A percentile compares a stretch with the other conserved stretches of the same genome.
These are phyloP conservation scores for Holtermanniella nyarrowii DNA, from an alignment of 768 basidiomycete species.

Conservation along the genomic window DNA sequence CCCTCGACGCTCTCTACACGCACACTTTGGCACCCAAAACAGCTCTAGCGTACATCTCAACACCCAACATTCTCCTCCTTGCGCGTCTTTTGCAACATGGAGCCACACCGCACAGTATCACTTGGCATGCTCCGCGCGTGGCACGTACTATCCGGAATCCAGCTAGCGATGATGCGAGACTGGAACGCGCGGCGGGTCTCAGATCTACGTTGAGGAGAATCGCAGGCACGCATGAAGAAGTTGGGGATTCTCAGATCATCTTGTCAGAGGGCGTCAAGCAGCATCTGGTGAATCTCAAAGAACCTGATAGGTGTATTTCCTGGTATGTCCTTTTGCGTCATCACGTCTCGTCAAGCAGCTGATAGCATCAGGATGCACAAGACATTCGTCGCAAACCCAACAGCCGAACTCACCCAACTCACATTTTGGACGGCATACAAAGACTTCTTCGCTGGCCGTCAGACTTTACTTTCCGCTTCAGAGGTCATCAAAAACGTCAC, in stretches of 20 bases:
- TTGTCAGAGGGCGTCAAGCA: constrained; percentile 7
- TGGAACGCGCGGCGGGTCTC: constrained; percentile 11
- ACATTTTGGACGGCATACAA: constrained; percentile 93
- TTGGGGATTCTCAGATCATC: constrained; percentile 21
- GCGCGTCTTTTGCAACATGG: constrained; percentile 15
- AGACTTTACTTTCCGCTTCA: constrained; percentile 58
- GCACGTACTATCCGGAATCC: constrained; percentile 18
- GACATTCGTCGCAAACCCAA: constrained; percentile 68
- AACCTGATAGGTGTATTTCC: constrained; percentile 24
- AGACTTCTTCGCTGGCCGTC: constrained; percentile 59
- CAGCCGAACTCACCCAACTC: constrained; percentile 81
- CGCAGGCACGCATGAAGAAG: constrained; percentile 8
- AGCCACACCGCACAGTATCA: not conserved
- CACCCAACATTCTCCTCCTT: constrained; percentile 2
- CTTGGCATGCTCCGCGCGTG: constrained; percentile 4
- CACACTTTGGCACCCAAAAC: constrained; percentile 48
- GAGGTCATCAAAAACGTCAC: constrained; percentile 93
- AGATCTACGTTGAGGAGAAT: constrained; percentile 19
- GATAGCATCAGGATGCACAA: constrained; percentile 63
- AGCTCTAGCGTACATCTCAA: constrained; percentile 19
- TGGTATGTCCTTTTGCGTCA: constrained; percentile 31
- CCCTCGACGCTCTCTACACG: constrained; percentile 56
- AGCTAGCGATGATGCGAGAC: constrained; percentile 7
- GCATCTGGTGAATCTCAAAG: constrained; percentile 23
- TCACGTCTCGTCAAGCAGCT: not conserved